Evolutionary conservation across 202 grass and related monocot species (phyloP), one percentile per base, ranked within the genome.

Genomic region (Carex arenaria): DNA sequence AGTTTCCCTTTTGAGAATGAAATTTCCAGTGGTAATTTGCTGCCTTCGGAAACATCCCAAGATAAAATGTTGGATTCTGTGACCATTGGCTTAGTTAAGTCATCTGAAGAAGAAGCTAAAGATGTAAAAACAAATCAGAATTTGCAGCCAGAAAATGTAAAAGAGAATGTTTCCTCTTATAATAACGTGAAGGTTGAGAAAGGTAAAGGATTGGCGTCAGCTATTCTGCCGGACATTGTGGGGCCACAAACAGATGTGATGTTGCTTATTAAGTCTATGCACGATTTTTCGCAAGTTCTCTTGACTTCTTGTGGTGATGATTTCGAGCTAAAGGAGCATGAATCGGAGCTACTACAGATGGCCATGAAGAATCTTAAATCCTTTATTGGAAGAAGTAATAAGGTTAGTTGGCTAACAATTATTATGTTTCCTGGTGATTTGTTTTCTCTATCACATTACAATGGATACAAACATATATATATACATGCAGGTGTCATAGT

Each of bases 351-450:
- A 77, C 82, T 95, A 53, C 79, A 90, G 70, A 86, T 79, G 45
- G 85, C 83, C 54, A 90, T 95, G 62, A 78, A 74, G 59, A 92
- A 94, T 90, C 90, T 95, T 74, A 69, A 83, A 87, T 83, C 68
- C 83, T 73, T 77, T 80, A 74, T 81, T 81, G 91, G 54, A 53
- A 85, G 85, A 83, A 86, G 62, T 77, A 87, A 76, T 78, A 90
- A 92, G 88, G 89, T 92, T 88, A 86, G 83, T 52, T 84, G 7
- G 75, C n/a, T 82, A 83, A 68, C 60, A 61, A 7, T 49, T 86
- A 53, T 76, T 65, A 30, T 70, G 57, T 72, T 84, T 87, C 8
- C 30, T 36, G 15, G 53, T 36, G 8, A 60, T 59, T 77, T 59
- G 15, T 57, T 77, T 84, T 78, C 38, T 84, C n/a, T 57, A 84